Evolutionary conservation across 495 filamentous ascomycete species (phyloP).

Genomic region (Aspergillus asperescens): DNA sequence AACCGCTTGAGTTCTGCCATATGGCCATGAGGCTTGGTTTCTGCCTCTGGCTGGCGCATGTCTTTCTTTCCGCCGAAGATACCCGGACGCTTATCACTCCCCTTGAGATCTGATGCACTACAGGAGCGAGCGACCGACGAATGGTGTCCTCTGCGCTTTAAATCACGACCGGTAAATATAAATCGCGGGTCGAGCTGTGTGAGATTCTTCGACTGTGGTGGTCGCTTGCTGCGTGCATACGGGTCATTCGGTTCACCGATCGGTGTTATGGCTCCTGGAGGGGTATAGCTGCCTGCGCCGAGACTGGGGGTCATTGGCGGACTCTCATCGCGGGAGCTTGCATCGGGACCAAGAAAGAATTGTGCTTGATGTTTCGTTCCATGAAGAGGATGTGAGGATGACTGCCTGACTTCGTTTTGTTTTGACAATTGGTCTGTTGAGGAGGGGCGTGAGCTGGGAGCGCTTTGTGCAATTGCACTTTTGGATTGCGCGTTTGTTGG

Average conservation of each 20-base stretch:
- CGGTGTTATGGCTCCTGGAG: constrained; percentile 66
- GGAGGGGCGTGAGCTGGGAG: constrained; percentile 41
- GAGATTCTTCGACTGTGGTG: constrained; percentile 62
- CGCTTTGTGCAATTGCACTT: constrained; percentile 28
- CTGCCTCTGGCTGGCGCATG: constrained; percentile 36
- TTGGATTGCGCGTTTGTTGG: constrained; percentile 30
- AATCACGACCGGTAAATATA: constrained; percentile 63
- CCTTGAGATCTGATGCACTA: constrained; percentile 44
- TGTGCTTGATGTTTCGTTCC: constrained; percentile 57
- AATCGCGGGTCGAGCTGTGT: constrained; percentile 76
- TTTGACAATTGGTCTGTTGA: constrained; percentile 41
- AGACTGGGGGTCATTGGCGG: constrained; percentile 52
- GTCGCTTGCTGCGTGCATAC: constrained; percentile 76
- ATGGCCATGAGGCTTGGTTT: constrained; percentile 58
- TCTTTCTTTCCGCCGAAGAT: constrained; percentile 46
- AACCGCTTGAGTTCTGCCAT: constrained; percentile 95
- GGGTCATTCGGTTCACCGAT: constrained; percentile 81
- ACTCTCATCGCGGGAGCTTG: constrained; percentile 44
- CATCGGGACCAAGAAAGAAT: constrained; percentile 70
- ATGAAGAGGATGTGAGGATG: constrained; percentile 29
- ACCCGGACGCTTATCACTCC: constrained; percentile 42
- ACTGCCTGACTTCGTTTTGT: constrained; percentile 37
- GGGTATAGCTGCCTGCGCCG: constrained; percentile 53
- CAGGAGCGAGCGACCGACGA: constrained; percentile 38
- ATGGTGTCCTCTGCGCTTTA: constrained; percentile 38